Evolutionary conservation across 352 stramenopile genomes (phyloP).

Genomic region (Achlya hypogyna): DNA sequence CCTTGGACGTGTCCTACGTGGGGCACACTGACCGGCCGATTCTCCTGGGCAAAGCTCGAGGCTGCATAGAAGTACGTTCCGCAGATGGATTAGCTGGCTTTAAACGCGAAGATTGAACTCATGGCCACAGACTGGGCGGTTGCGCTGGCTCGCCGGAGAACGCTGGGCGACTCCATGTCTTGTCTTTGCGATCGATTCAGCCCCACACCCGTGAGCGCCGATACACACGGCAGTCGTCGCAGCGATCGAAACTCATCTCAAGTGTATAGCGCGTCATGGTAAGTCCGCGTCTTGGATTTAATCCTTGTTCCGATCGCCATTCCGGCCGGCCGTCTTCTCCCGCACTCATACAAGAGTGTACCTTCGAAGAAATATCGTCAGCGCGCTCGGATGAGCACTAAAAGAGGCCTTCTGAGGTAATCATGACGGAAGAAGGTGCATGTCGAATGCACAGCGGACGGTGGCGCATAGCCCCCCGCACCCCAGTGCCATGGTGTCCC

Average conservation of each 20-base stretch:
- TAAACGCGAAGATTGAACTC: no score
- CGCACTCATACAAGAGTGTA: conserved; percentile 17
- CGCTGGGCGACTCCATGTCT: no score
- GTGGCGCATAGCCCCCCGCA: not conserved
- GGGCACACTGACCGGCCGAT: no score
- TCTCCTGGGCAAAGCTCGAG: no score
- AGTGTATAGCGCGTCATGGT: conserved; percentile 21
- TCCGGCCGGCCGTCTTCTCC: not conserved
- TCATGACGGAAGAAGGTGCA: not conserved
- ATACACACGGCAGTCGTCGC: not conserved
- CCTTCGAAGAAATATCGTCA: conserved; percentile 21
- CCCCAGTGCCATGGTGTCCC: not conserved
- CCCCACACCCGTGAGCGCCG: not conserved
- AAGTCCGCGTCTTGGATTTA: not conserved
- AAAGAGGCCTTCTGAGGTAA: conserved; percentile 22
- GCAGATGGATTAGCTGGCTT: no score
- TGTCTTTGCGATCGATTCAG: not conserved
- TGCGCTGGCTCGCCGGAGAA: no score
- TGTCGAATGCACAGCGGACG: not conserved
- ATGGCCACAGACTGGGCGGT: no score
- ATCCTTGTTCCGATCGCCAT: conserved; percentile 19
- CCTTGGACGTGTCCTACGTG: no score
- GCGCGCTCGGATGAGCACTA: not conserved
- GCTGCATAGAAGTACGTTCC: no score
- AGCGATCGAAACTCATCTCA: conserved; percentile 15